phyloP scores from a whole-genome alignment of 2,329 filamentous ascomycete genomes.

The Scytalidium sp. region DNA sequence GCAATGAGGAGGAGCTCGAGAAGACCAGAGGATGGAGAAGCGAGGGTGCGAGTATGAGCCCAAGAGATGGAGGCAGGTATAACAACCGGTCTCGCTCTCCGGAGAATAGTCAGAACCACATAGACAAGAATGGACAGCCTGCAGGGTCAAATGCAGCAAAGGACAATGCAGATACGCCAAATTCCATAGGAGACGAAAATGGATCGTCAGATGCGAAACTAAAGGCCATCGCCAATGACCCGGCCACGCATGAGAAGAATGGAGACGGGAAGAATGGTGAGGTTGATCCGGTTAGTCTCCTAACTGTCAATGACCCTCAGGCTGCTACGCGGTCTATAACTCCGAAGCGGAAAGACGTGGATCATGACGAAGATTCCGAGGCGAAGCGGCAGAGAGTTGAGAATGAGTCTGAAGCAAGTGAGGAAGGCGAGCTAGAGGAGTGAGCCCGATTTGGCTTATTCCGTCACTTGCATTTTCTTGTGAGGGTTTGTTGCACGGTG shows the following conservation, averaged over 20 bases:
- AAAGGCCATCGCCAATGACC: constrained; percentile 23
- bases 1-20: constrained; percentile 22
- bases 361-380: neutral
- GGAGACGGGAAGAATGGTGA: constrained; percentile 6
- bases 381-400: constrained; percentile 12
- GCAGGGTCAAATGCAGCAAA: constrained; percentile 1
- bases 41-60: neutral
- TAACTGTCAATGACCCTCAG: neutral
- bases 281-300: neutral
- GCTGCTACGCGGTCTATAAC: neutral
- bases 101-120: neutral
- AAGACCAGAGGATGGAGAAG: constrained; percentile 17
- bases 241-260: constrained; percentile 18
- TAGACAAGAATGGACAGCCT: neutral
- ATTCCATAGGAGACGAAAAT: neutral
- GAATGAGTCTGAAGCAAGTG: constrained; percentile 13
- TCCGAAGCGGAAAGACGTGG: constrained; percentile 13
- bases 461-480: too few species aligned
- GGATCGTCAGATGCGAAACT: constrained; percentile 19
- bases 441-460: too few species aligned
- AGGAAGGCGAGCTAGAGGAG: constrained; percentile 22
- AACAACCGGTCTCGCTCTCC: constrained; percentile 1
- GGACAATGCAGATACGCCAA: constrained; percentile 1
- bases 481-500: too few species aligned
- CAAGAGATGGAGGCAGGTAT: constrained; percentile 13